Evolutionary conservation across 495 filamentous ascomycete species (phyloP), one percentile per base, ranked within the genome.

Genomic region (Xylaria castorea): DNA sequence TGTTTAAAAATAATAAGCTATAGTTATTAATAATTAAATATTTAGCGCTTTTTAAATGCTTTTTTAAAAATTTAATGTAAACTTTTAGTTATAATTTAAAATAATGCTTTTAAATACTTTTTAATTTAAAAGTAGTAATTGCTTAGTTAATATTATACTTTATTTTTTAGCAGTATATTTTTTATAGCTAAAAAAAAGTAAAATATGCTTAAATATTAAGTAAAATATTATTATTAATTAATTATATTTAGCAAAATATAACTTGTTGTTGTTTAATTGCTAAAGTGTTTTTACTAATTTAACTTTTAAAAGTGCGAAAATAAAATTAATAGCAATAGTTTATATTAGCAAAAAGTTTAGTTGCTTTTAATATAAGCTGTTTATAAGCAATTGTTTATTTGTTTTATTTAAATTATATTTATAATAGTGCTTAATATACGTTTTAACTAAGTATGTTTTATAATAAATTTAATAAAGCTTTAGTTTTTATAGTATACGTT

Each of bases 1-100:
- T 7, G 5, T 20, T 61, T 61, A 38, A 7, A 38, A n/a, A 61
- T 61, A 38, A 14, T 61, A 57, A 0, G 16, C 14, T 16, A 32
- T 57, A 3, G 6, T 57, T 57, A 57, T 57, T 30, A 57, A 30
- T 30, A 57, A 32, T 5, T 16, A 5, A 18, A 32, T 16, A 2
- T 16, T 57, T 32, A 61, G 38, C 0, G 6, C 7, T 61, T 61
- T 61, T 61, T 34, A 34, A 1, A 38, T n/a, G 0, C 5, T 57
- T 57, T 30, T 57, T 57, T 61, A 61, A 38, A 61, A 38, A 0
- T 61, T 38, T 3, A 61, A 61, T 12, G 16, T 61, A 61, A 61
- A 38, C 20, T 61, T 61, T 3, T 27, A 12, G 18, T 61, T 61
- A 8, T 38, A n/a, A 7, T 61, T 38, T 38, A 36, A 58, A 20